phyloP scores from a whole-genome alignment of 2,329 filamentous ascomycete species.

The Neopestalotiopsis sp. region DNA sequence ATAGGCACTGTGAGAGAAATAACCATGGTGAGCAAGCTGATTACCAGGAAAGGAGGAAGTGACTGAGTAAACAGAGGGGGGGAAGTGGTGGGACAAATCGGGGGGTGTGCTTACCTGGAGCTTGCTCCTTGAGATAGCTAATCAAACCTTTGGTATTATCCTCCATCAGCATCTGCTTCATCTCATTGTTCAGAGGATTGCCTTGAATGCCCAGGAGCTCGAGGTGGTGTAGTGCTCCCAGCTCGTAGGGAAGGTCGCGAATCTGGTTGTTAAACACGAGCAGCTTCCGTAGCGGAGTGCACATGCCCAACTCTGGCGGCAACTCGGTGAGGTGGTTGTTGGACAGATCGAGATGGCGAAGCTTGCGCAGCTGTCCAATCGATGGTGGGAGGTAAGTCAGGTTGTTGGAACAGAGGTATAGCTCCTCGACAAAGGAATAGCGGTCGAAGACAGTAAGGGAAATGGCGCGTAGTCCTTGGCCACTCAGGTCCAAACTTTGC shows the following conservation, averaged over 20 bases:
- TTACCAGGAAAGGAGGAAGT: not conserved
- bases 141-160: constrained; percentile 87
- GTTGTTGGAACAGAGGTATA: constrained; percentile 94
- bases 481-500: constrained; percentile 92
- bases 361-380: constrained; percentile 81
- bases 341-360: constrained; percentile 86
- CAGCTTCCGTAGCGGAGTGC: constrained; percentile 86
- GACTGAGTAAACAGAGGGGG: not conserved
- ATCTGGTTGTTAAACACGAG: constrained; percentile 92
- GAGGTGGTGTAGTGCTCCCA: constrained; percentile 87
- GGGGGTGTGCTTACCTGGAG: constrained; percentile 67
- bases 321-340: constrained; percentile 84
- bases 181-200: constrained; percentile 78
- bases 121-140: constrained; percentile 80
- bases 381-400: constrained; percentile 78
- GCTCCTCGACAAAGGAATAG: constrained; percentile 87
- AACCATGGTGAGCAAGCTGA: not conserved
- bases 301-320: constrained; percentile 94
- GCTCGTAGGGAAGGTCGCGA: constrained; percentile 78
- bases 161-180: constrained; percentile 85
- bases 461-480: constrained; percentile 89
- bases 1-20: constrained; percentile 65
- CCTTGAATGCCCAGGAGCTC: constrained; percentile 92
- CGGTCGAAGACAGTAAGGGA: constrained; percentile 76
- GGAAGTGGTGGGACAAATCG: not conserved